Evolutionary conservation across 2,329 filamentous ascomycete genomes (phyloP).

Genomic region (Aaosphaeria arxii): DNA sequence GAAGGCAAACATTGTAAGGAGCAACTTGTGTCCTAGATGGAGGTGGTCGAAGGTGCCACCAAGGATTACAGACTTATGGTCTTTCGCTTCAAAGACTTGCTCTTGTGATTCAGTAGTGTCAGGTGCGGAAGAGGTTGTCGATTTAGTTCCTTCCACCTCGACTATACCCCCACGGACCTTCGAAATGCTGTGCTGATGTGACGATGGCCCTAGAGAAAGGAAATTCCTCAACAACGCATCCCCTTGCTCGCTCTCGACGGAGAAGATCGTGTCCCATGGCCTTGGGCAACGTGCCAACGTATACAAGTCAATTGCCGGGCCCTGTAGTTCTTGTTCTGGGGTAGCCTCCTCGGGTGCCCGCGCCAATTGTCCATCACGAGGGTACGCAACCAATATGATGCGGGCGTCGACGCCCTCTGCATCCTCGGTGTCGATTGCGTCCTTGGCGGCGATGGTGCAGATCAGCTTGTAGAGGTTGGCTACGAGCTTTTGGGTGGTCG

Average conservation of each 20-base stretch:
- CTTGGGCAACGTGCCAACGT: constrained; percentile 49
- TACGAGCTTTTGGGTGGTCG: constrained; percentile 68
- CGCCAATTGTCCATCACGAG: constrained; percentile 26
- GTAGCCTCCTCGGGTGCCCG: constrained; percentile 18
- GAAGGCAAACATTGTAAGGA: constrained; percentile 82
- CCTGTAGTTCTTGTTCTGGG: constrained; percentile 34
- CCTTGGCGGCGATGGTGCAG: constrained; percentile 65
- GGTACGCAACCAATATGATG: constrained; percentile 69
- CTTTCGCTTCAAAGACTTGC: constrained; percentile 7
- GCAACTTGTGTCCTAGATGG: constrained; percentile 92
- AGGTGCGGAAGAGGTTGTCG: constrained; percentile 3
- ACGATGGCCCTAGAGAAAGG: constrained; percentile 24
- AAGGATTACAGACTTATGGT: constrained; percentile 67
- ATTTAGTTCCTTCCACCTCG: constrained; percentile 9
- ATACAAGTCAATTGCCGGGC: constrained; percentile 50
- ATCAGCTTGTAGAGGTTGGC: constrained; percentile 77
- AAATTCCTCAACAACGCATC: constrained; percentile 55
- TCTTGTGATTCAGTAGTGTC: background rate
- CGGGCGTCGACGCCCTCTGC: constrained; percentile 73
- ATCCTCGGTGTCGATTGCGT: constrained; percentile 61
- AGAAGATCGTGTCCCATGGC: constrained; percentile 65
- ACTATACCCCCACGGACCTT: constrained; percentile 36
- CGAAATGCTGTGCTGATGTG: constrained; percentile 20
- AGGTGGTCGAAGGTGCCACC: constrained; percentile 97
- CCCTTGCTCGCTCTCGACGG: constrained; percentile 63